Percentiles rank a stretch among this genome's conserved stretches.
phyloP scores from a whole-genome alignment of 208 protist species.

The Leishmania lainsoni region DNA sequence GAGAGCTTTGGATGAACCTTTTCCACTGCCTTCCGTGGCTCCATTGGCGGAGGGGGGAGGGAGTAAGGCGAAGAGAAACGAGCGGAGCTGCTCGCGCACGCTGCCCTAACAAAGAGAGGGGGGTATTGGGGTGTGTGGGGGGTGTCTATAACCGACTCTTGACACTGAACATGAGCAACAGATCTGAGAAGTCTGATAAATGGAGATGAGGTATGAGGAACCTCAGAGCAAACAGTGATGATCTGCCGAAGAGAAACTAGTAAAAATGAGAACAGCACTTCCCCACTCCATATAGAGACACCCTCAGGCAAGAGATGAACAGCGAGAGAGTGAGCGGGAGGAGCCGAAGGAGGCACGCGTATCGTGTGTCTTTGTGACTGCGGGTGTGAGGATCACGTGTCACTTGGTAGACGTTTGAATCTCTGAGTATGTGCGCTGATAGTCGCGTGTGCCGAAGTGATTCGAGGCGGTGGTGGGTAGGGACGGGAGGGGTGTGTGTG shows the following conservation, averaged over 20 bases:
- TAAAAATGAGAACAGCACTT: background rate
- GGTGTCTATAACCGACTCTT: background rate
- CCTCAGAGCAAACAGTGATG: background rate
- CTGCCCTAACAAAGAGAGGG: background rate
- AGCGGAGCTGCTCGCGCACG: background rate
- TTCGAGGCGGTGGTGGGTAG: background rate
- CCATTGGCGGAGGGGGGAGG: conserved; percentile 14
- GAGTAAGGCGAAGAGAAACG: background rate
- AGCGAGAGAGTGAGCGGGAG: background rate
- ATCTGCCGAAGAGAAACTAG: background rate
- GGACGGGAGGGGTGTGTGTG: background rate
- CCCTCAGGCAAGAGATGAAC: background rate
- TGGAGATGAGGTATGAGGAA: background rate
- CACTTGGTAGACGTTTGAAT: background rate
- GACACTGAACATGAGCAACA: background rate
- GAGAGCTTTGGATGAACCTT: conserved; percentile 36
- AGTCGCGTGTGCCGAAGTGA: background rate
- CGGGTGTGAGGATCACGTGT: background rate
- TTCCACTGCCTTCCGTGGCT: conserved; percentile 26
- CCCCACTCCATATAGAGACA: background rate
- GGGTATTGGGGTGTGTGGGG: background rate
- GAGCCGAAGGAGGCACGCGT: background rate
- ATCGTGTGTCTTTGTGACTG: background rate
- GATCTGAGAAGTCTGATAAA: background rate
- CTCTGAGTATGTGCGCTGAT: background rate